phyloP scores from a whole-genome alignment of 2,329 filamentous ascomycete species.

The Periconia sp. region DNA sequence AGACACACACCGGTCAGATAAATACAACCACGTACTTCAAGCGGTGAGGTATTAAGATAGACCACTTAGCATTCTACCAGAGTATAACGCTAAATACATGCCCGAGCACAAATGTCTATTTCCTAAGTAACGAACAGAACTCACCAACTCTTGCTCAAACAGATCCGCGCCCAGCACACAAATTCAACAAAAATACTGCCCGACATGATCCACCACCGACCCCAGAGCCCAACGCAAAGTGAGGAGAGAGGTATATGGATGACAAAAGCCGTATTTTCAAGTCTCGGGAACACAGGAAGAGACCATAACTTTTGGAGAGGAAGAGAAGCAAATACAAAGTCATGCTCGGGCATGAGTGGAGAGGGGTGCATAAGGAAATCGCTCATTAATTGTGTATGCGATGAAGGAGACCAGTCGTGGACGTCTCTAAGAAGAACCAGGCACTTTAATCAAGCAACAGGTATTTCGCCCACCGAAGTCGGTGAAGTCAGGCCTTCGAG shows the following conservation, averaged over 20 bases:
- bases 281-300: conserved; percentile 21
- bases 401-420: conserved; percentile 8
- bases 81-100: conserved; percentile 42
- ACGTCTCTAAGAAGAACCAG: conserved; percentile 19
- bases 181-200: conserved; percentile 5
- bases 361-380: conserved; percentile 17
- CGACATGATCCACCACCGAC: conserved; percentile 12
- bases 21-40: background rate
- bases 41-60: conserved; percentile 24
- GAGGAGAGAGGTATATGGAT: conserved; percentile 29
- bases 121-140: conserved; percentile 19
- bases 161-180: conserved; percentile 10
- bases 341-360: conserved; percentile 26
- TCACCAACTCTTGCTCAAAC: conserved; percentile 11
- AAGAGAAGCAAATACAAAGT: conserved; percentile 22
- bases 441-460: conserved; percentile 16
- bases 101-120: conserved; percentile 38
- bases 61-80: conserved; percentile 35
- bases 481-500: conserved; percentile 10
- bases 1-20: background rate
- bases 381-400: conserved; percentile 26
- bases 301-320: conserved; percentile 42
- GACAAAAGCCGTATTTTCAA: conserved; percentile 29
- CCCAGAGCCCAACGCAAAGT: conserved; percentile 6
- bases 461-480: conserved; percentile 9